Base-by-base conservation (phyloP, 148 eudicot genomes). In the Heliosperma pusillum region DNA sequence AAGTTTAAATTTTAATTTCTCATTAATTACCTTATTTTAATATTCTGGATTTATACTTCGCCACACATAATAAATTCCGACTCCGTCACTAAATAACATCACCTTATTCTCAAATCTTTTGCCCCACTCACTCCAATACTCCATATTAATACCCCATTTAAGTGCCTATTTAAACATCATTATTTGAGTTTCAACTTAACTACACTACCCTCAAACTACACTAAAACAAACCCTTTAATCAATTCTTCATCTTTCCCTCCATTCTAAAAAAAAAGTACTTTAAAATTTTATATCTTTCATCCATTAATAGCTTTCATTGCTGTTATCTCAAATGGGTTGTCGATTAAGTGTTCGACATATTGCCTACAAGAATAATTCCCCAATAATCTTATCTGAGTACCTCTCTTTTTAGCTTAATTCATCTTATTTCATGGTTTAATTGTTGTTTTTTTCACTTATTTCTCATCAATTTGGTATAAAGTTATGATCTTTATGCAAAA, bases 401-500 rank as follows among this genome's bases (percentile, higher is more conserved):
- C 71, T 73, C 67, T n/a, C 17, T 15, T 19, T 13, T 7, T 50
- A 22, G 4, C 45, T 70, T 17, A 36, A 7, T 56, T 61, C 44
- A 47, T 17, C 5, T 30, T 4, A 12, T 50, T 50, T 16, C 19
- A 11, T 13, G 3, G 17, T 50, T 29, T 15, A 40, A 36, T 71
- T 72, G 52, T 22, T 58, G 17, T 45, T 13, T 50, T 56, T 33
- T 50, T 26, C 20, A 70, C 42, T 70, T 50, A 50, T 7, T 50
- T 15, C 11, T 61, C 40, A 53, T 26, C 15, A 65, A 52, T 26
- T 26, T 30, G 20, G 68, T 26, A 27, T 12, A 79, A 79, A 78
- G 76, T 29, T 72, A 21, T n/a, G 70, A 78, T 78, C 76, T 79
- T 73, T 79, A 7, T 33, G 40, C 62, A 68, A 25, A 68, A 36